Percentiles rank a stretch among this genome's conserved stretches.
Evolutionary conservation across 2,329 filamentous ascomycete species (phyloP).

Genomic region (Cercospora janseana): DNA sequence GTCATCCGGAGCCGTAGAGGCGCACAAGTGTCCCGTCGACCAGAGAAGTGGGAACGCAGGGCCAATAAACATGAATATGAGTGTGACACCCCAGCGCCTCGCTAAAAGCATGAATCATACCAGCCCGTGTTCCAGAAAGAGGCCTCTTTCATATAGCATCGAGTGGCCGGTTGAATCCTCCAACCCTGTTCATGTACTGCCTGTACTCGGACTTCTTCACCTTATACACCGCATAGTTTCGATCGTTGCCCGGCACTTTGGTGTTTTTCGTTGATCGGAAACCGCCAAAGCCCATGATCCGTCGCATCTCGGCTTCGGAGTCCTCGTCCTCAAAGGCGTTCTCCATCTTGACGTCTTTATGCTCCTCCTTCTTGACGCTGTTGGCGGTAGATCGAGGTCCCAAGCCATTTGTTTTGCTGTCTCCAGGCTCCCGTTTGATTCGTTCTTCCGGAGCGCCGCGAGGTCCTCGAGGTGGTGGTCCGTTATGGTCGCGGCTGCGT

Average conservation of each 20-base stretch:
- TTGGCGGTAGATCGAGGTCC: slow-evolving; percentile 6
- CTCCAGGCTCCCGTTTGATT: slow-evolving; percentile 15
- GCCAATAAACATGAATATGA: background rate
- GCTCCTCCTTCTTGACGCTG: slow-evolving; percentile 13
- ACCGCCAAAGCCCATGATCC: slow-evolving; percentile 83
- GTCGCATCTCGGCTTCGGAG: slow-evolving; percentile 70
- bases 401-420: slow-evolving; percentile 8
- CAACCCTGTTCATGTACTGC: slow-evolving; percentile 91
- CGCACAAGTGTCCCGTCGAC: no score
- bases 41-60: background rate
- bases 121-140: slow-evolving; percentile 26
- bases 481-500: slow-evolving; percentile 18
- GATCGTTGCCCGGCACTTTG: slow-evolving; percentile 79
- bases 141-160: slow-evolving; percentile 18
- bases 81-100: slow-evolving; percentile 19
- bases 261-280: slow-evolving; percentile 87
- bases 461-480: slow-evolving; percentile 12
- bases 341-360: slow-evolving; percentile 27
- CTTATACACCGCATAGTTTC: slow-evolving; percentile 77
- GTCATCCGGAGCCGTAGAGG: no score
- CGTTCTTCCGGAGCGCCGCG: slow-evolving; percentile 18
- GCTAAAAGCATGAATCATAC: slow-evolving; percentile 18
- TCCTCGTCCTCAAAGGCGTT: slow-evolving; percentile 49
- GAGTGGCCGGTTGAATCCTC: slow-evolving; percentile 73
- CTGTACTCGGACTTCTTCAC: slow-evolving; percentile 93